Percentiles rank a stretch among this genome's conserved stretches.
These are phyloP conservation scores for Pleodorina starrii DNA, from an alignment of 139 green algal species.

Conservation along the genomic window DNA sequence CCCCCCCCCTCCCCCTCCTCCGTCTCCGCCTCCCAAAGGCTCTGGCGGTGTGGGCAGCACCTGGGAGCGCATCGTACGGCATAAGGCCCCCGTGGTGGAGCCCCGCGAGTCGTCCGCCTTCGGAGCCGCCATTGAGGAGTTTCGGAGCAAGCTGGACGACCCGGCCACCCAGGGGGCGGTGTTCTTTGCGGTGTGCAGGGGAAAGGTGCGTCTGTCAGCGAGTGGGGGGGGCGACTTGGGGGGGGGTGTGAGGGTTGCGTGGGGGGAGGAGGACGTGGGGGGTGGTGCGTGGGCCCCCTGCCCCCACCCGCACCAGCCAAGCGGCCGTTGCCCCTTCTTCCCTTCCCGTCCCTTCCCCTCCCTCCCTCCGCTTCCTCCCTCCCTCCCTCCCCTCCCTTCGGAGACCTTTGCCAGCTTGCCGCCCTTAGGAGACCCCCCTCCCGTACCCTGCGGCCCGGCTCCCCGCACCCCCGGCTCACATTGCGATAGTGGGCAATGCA, in stretches of 20 bases:
- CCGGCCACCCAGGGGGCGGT: constrained; percentile 78
- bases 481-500: too few species aligned
- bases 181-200: constrained; percentile 94
- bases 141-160: constrained; percentile 81
- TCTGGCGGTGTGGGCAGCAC: constrained; percentile 68
- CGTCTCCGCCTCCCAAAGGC: background rate
- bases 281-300: too few species aligned
- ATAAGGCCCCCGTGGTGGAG: constrained; percentile 93
- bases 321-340: too few species aligned
- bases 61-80: constrained; percentile 89
- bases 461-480: too few species aligned
- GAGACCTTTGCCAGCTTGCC: too few species aligned
- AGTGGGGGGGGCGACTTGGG: background rate
- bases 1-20: background rate
- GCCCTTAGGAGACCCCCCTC: too few species aligned
- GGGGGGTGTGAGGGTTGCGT: background rate
- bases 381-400: too few species aligned
- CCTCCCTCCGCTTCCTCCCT: too few species aligned
- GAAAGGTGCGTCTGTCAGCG: constrained; percentile 70
- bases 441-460: too few species aligned
- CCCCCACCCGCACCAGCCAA: too few species aligned
- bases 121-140: constrained; percentile 77
- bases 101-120: constrained; percentile 75
- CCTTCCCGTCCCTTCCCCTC: too few species aligned
- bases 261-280: too few species aligned